Conservation (phyloP, 306 rosid genomes). For the Cucurbita ficifolia region DNA sequence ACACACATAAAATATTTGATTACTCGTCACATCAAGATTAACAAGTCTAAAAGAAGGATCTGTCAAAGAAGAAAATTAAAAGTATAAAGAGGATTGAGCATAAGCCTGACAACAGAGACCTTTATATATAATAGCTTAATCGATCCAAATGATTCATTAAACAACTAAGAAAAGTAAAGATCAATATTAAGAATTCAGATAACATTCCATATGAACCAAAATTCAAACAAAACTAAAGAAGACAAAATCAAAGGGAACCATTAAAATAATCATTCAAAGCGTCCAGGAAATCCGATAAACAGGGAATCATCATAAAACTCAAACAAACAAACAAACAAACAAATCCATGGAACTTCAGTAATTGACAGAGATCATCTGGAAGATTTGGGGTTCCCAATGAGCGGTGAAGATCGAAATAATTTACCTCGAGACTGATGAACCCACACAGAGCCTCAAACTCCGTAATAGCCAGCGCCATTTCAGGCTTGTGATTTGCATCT, state of each 20-base stretch:
- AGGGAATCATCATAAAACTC: neutral
- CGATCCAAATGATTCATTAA: neutral
- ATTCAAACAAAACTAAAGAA: neutral
- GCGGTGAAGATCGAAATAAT: neutral
- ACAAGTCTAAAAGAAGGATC: neutral
- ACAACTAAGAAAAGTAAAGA: no score
- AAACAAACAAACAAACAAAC: neutral
- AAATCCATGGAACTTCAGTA: neutral
- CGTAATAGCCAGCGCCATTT: conserved; percentile 84
- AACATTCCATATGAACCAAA: neutral
- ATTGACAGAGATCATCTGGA: neutral
- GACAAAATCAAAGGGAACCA: neutral
- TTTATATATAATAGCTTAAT: neutral
- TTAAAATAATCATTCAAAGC: neutral
- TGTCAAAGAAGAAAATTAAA: neutral
- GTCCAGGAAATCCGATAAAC: neutral
- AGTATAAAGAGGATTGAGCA: neutral
- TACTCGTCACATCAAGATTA: conserved; percentile 4
- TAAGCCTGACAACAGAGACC: neutral
- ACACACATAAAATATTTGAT: neutral
- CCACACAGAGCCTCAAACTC: conserved; percentile 88
- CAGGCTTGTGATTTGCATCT: conserved; percentile 94
- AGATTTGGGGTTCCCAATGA: neutral
- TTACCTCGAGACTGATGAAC: conserved; percentile 50
- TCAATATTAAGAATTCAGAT: neutral